Percentiles rank a stretch among this genome's conserved stretches.
phyloP scores from a whole-genome alignment of 768 basidiomycete genomes.

The Polyporus arcularius region DNA sequence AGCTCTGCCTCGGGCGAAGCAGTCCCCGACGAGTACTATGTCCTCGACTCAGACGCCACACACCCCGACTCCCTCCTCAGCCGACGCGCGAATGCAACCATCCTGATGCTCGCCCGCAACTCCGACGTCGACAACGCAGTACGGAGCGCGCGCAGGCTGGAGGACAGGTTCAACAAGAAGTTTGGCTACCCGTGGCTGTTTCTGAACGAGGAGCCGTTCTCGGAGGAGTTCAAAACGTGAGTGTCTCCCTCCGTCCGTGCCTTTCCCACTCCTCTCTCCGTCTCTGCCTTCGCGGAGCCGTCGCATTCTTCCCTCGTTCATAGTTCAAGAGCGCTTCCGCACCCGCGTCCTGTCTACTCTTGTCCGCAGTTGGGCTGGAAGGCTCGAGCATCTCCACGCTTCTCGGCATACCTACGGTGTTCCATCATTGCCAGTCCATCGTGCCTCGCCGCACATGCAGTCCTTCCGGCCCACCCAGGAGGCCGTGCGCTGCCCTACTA shows the following conservation, averaged over 20 bases:
- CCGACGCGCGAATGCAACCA: constrained; percentile 34
- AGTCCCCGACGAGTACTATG: not conserved
- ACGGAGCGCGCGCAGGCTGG: constrained; percentile 70
- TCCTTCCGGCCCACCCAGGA: too few species aligned
- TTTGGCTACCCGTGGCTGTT: constrained; percentile 89
- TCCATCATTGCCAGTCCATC: too few species aligned
- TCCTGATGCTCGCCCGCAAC: constrained; percentile 63
- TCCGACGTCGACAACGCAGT: constrained; percentile 58
- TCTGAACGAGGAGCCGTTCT: constrained; percentile 83
- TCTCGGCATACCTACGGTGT: too few species aligned
- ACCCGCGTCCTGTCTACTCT: too few species aligned
- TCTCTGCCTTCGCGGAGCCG: too few species aligned
- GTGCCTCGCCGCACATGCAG: too few species aligned
- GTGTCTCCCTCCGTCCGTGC: too few species aligned
- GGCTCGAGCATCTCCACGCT: too few species aligned
- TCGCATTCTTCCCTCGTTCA: too few species aligned
- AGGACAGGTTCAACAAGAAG: constrained; percentile 82
- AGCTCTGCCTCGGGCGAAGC: not conserved
- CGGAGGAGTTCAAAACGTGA: constrained; percentile 70
- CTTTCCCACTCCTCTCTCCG: not conserved
- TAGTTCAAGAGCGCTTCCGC: too few species aligned
- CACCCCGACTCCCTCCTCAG: constrained; percentile 2
- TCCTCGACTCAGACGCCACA: constrained; percentile 1
- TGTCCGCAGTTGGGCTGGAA: too few species aligned
- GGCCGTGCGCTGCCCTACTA: too few species aligned